Base-by-base conservation (phyloP, 1,284 basidiomycete species). In the Ustilago trichophora region DNA sequence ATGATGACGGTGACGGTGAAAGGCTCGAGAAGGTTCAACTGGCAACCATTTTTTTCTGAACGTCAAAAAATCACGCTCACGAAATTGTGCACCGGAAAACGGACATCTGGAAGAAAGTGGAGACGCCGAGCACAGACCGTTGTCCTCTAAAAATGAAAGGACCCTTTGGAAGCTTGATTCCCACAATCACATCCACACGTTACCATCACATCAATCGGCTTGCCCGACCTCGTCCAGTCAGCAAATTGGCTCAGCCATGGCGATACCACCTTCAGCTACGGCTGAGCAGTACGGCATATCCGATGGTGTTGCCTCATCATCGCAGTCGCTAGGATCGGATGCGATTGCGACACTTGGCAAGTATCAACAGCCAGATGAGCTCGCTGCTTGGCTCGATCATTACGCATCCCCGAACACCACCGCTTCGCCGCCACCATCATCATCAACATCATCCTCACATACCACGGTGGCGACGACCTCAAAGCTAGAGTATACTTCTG, bases 331-430 rank as follows among this genome's bases (percentile, higher is more conserved):
- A 18, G 19, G 19, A 18, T 40, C 40, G 21, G 60, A 63, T 36
- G 35, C 54, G 34, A 43, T 65, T 24, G 31, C 33, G n/a, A 51
- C 55, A 41, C 51, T 65, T 31, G 32, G 34, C 18, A 43, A 35
- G 26, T 21, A 46, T 21, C 21, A 42, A 7, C 16, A 9, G n/a
- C 18, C 55, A 18, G 29, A 41, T 25, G 24, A 45, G 41, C 50
- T 65, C 22, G 51, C 62, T 22, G 41, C 48, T 25, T 67, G 64
- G 64, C 56, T 67, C 34, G 47, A 56, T 43, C 53, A 53, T 13
- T 36, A 49, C 35, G 34, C n/a, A n/a, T n/a, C n/a, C n/a, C n/a
- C n/a, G n/a, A n/a, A n/a, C n/a, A n/a, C n/a, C n/a, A n/a, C n/a
- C n/a, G n/a, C n/a, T n/a, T n/a, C n/a, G n/a, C n/a, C n/a, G n/a